Conservation (phyloP, 768 basidiomycete species). For the Cytidiella melzeri region DNA sequence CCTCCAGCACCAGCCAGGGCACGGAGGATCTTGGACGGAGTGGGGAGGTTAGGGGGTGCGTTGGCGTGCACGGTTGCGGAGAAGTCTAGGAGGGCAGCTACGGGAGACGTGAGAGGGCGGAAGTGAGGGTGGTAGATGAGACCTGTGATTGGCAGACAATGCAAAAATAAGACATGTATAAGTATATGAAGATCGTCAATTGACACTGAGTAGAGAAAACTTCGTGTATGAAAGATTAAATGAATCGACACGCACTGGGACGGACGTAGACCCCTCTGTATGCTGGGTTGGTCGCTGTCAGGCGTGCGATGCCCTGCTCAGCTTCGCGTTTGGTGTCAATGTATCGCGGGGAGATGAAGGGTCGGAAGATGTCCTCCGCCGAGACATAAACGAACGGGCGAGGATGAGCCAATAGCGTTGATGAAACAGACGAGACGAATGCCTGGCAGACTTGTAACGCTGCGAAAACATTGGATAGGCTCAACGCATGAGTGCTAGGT, state of each 20-base stretch:
- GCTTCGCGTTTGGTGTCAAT: constrained; percentile 94
- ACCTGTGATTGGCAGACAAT: constrained; percentile 39
- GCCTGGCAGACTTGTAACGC: constrained; percentile 76
- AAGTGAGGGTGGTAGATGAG: constrained; percentile 94
- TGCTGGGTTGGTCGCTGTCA: constrained; percentile 37
- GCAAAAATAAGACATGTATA: background rate
- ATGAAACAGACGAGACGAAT: constrained; percentile 45
- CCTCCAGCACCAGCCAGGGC: constrained; percentile 38
- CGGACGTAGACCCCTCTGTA: constrained; percentile 78
- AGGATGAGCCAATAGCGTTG: constrained; percentile 22
- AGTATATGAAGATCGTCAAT: too few species aligned
- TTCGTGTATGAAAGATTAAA: background rate
- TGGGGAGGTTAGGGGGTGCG: constrained; percentile 49
- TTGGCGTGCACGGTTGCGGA: constrained; percentile 67
- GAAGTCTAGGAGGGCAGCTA: constrained; percentile 78
- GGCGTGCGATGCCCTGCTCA: constrained; percentile 58
- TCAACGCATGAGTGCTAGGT: background rate
- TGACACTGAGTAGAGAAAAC: too few species aligned
- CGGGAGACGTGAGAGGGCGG: constrained; percentile 82
- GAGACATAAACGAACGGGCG: constrained; percentile 92
- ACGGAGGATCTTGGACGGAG: constrained; percentile 60
- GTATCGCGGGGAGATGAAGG: constrained; percentile 79
- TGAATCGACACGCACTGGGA: constrained; percentile 57
- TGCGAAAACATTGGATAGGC: constrained; percentile 23
- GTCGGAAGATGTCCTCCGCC: constrained; percentile 89